Evolutionary conservation across 2,329 filamentous ascomycete species (phyloP).

Genomic region (Claviceps sp.): DNA sequence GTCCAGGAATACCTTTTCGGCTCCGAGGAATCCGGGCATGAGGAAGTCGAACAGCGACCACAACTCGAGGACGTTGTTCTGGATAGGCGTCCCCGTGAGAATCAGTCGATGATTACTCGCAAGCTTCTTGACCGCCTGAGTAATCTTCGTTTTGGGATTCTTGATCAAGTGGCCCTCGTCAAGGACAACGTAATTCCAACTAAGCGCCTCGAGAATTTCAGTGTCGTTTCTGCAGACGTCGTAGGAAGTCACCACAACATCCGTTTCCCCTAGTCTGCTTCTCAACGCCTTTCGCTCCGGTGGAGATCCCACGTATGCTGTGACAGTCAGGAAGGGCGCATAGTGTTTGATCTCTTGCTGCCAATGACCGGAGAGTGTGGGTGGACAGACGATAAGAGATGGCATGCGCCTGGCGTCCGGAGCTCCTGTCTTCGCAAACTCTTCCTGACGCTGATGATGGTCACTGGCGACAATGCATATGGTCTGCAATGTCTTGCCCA

Average conservation of each 20-base stretch:
- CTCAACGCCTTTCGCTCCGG: conserved; percentile 62
- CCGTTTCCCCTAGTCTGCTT: conserved; percentile 58
- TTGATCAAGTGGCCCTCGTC: conserved; percentile 98
- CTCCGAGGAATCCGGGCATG: conserved; percentile 95
- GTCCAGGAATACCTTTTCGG: conserved; percentile 89
- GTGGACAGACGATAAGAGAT: conserved; percentile 89
- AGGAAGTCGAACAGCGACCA: conserved; percentile 98
- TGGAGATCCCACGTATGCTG: conserved; percentile 84
- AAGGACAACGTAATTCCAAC: conserved; percentile 94
- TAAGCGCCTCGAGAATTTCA: conserved; percentile 69
- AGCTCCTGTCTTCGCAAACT: conserved; percentile 70
- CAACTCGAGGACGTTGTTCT: conserved; percentile 92
- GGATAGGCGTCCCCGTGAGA: conserved; percentile 90
- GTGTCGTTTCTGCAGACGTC: conserved; percentile 94
- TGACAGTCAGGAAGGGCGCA: conserved; percentile 80
- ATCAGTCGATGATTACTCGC: conserved; percentile 90
- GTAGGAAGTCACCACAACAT: conserved; percentile 94
- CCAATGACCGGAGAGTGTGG: conserved; percentile 94
- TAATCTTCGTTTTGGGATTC: conserved; percentile 95
- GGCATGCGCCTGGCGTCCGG: conserved; percentile 68
- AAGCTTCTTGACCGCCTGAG: conserved; percentile 79
- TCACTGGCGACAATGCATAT: conserved; percentile 97
- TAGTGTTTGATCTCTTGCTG: conserved; percentile 95
- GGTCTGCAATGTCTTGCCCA: conserved; percentile 94
- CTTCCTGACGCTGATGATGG: conserved; percentile 83